Evolutionary conservation across 2,329 filamentous ascomycete genomes (phyloP), one percentile per base, ranked within the genome.

Genomic region (Penicillium italicum): DNA sequence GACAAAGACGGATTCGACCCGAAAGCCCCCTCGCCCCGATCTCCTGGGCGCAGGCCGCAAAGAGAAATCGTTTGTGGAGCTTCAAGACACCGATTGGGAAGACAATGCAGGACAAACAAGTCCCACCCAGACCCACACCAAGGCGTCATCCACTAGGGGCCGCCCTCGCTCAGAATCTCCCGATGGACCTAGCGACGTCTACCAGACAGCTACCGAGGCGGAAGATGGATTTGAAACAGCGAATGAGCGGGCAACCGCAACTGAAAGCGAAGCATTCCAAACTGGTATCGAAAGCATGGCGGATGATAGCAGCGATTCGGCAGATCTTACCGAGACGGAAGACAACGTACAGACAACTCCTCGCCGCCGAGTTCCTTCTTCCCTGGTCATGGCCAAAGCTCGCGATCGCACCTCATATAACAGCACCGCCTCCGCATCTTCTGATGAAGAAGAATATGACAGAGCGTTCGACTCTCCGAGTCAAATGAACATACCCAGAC

Each of bases 221-320:
- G 78, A 80, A 52, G 84, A 86, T 69, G 81, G 79, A 38, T 89
- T 89, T 58, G 85, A 89, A 69, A 89, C 86, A 41, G 86, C 86
- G 24, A 90, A 95, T 66, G 93, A 97, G 73, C 85, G 85, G 28
- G 83, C 83, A 53, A 82, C 78, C 8, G 83, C 80, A 12, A 96
- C 91, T 0, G 92, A 96, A 75, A 96, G 91, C 11, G 93, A 97
- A 64, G 91, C 91, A 60, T 97, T 97, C 83, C 89, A 96, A 71
- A 97, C 93, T 4, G 91, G 90, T n/a, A 84, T 86, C 16, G 94
- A 97, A 69, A 85, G 80, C 58, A 76, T 86, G 60, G 80, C 79
- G 51, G 81, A 81, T 65, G 89, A 90, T 16, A 91, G 87, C 67
- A 69, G 66, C 40, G 70, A 72, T 51, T 88, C 85, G 54, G 90